These are phyloP conservation scores for Zymoseptoria ardabiliae DNA, from an alignment of 2,329 filamentous ascomycete species.

Conservation along the genomic window DNA sequence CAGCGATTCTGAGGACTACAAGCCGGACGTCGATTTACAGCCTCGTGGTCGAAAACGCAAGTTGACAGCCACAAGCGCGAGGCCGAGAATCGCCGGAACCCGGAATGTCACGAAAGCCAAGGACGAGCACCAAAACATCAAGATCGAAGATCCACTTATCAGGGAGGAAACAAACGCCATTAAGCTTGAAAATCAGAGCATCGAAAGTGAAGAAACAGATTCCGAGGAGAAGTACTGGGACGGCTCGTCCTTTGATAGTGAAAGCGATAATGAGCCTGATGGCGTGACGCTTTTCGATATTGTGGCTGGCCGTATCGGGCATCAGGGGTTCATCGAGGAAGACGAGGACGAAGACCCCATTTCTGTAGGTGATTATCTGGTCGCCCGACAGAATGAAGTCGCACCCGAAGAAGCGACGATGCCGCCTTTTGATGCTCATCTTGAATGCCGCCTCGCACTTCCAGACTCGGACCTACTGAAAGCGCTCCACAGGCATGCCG, in stretches of 20 bases:
- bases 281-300: conserved; percentile 60
- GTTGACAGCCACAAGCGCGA: not conserved
- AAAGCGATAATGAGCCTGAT: not conserved
- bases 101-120: not conserved
- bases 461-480: conserved; percentile 65
- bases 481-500: conserved; percentile 60
- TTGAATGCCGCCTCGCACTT: conserved; percentile 48
- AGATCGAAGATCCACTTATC: not conserved
- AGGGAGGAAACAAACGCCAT: not conserved
- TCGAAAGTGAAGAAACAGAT: not conserved
- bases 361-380: conserved; percentile 64
- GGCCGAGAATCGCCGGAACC: not conserved
- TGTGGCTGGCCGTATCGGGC: conserved; percentile 51
- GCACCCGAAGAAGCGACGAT: conserved; percentile 57
- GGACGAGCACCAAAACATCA: not conserved
- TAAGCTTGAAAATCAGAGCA: not conserved
- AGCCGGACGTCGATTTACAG: not conserved
- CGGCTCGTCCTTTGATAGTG: not conserved
- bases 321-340: conserved; percentile 36
- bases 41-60: not conserved
- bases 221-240: not conserved
- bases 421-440: conserved; percentile 63
- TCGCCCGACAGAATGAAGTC: conserved; percentile 57
- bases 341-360: conserved; percentile 36
- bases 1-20: not conserved